Evolutionary conservation across 495 filamentous ascomycete species (phyloP).

Genomic region (Hypoxylon rickii): DNA sequence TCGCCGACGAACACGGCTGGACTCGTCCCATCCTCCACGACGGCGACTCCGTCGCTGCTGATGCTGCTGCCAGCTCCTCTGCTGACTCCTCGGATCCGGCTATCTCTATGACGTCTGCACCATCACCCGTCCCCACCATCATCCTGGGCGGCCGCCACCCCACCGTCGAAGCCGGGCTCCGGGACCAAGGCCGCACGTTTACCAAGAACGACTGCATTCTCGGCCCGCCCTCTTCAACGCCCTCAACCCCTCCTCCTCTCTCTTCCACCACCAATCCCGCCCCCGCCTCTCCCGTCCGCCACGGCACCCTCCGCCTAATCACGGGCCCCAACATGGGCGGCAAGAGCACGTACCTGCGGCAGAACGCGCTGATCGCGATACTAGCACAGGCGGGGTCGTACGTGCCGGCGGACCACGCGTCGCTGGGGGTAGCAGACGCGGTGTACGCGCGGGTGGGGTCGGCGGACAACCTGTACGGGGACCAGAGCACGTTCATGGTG

Average conservation of each 20-base stretch:
- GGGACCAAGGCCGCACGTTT: slow-evolving; percentile 80
- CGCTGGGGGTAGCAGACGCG: slow-evolving; percentile 85
- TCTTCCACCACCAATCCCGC: not conserved
- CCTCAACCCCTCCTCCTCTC: too few relatives aligned
- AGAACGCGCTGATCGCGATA: slow-evolving; percentile 92
- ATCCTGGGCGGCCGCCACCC: slow-evolving; percentile 79
- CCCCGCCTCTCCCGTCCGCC: slow-evolving; percentile 28
- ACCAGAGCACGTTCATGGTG: slow-evolving; percentile 96
- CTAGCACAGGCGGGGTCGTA: slow-evolving; percentile 91
- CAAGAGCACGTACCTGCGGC: slow-evolving; percentile 92
- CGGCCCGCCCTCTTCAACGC: slow-evolving; percentile 44
- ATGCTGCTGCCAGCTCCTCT: slow-evolving; percentile 29
- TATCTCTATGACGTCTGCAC: not conserved
- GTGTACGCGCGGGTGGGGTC: slow-evolving; percentile 92
- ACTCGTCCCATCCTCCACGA: slow-evolving; percentile 72
- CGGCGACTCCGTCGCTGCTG: too few relatives aligned
- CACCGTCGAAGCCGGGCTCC: slow-evolving; percentile 81
- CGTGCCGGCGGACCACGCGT: slow-evolving; percentile 83
- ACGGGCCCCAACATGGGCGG: slow-evolving; percentile 99
- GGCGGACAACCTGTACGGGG: slow-evolving; percentile 86
- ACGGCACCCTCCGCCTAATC: slow-evolving; percentile 80
- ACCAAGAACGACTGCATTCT: slow-evolving; percentile 86
- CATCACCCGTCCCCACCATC: not conserved
- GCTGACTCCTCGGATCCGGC: not conserved
- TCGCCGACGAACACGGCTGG: slow-evolving; percentile 75